Evolutionary conservation across 106 monocot species (phyloP), one percentile per base, ranked within the genome.

Genomic region (Dendrobium huoshanense): DNA sequence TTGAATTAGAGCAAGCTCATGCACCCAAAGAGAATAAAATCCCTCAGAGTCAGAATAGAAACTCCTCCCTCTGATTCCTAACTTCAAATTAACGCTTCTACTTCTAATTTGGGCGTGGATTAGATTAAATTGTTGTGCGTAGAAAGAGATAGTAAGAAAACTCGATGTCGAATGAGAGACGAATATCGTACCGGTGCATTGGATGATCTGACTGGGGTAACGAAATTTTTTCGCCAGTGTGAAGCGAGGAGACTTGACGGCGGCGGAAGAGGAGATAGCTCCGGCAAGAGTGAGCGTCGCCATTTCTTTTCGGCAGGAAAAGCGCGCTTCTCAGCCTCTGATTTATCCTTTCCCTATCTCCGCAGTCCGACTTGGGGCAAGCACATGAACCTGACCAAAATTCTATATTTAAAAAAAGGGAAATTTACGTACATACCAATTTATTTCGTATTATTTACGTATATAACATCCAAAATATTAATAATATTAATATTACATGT

Each of bases 211-310:
- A 42, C 15, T 73, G 10, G 40, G 4, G 73, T 2, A 73, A 5
- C 73, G 73, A 42, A 41, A 7, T 42, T 37, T 73, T 42, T 20
- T 73, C 18, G 13, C 73, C 41, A 16, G 10, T 13, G 6, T 9
- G 20, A 75, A 42, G 43, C 20, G 41, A n/a, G 2, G 19, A 31
- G 29, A 41, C 41, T 75, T 75, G 41, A 41, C 73, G n/a, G 41
- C 74, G 43, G 43, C 18, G 74, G 42, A 20, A 43, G 20, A 74
- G 74, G 43, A 75, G 20, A 75, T 43, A 17, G 74, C 17, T 41
- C 74, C 74, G 74, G 43, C 74, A 5, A 75, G 74, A 75, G 43
- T 43, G 74, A 75, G 43, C 7, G 42, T 44, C 74, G 74, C 43
- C 74, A 75, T 75, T 75, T 72, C 11, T 17, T 4, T 40, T 40